Conservation (phyloP, 2,329 filamentous ascomycete genomes). For the Aspergillus melleus region DNA sequence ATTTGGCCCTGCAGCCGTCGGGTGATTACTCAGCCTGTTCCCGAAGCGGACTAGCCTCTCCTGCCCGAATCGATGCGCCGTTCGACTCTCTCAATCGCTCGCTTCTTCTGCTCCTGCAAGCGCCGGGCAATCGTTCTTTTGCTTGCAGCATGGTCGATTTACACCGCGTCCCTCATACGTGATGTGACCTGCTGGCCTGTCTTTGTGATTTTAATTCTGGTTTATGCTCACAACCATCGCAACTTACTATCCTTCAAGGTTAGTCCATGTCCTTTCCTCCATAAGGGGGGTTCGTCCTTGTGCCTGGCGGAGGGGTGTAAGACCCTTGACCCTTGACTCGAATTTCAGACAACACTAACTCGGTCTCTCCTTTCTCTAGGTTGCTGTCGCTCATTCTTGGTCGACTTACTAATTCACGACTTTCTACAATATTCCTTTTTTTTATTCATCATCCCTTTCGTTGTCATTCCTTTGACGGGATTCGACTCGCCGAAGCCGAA, state of each 20-base stretch:
- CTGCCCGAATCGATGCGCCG: not conserved
- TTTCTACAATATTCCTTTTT: not conserved
- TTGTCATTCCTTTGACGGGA: slow-evolving; percentile 17
- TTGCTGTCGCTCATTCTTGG: slow-evolving; percentile 20
- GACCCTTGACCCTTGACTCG: not conserved
- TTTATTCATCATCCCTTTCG: slow-evolving; percentile 4
- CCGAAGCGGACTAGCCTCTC: not conserved
- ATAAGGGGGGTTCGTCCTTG: not conserved
- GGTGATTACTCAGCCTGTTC: slow-evolving; percentile 18
- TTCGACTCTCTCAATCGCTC: not conserved
- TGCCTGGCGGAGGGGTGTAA: not conserved
- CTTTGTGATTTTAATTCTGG: not conserved
- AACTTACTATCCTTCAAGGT: slow-evolving; percentile 15
- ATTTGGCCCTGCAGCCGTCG: slow-evolving; percentile 16
- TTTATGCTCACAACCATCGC: not conserved
- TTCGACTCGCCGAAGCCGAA: not conserved
- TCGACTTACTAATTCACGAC: slow-evolving; percentile 3
- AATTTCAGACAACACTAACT: slow-evolving; percentile 11
- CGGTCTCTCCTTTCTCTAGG: slow-evolving; percentile 6
- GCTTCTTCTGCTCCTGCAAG: not conserved
- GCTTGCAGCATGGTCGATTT: not conserved
- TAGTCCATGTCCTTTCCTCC: slow-evolving; percentile 1
- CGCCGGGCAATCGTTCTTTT: not conserved
- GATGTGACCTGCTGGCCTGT: not conserved
- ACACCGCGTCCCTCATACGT: not conserved